These are phyloP conservation scores for Clonostachys byssicola DNA, from an alignment of 2,329 filamentous ascomycete species.

Conservation along the genomic window DNA sequence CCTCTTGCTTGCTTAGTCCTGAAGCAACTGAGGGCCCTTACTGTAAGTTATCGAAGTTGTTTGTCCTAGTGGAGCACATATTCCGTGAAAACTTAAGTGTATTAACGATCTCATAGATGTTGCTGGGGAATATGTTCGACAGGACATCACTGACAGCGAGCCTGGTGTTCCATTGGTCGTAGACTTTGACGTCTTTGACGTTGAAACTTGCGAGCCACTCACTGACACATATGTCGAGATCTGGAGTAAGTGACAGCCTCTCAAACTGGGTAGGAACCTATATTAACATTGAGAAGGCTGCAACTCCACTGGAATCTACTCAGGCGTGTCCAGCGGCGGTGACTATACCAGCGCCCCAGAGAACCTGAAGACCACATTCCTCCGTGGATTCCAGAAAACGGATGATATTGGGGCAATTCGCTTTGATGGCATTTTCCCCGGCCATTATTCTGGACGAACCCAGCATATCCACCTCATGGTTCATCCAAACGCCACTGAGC, in stretches of 20 bases:
- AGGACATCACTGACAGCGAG: constrained; percentile 32
- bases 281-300: constrained; percentile 14
- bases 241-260: constrained; percentile 26
- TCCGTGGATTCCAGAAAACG: constrained; percentile 31
- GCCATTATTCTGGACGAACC: constrained; percentile 37
- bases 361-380: constrained; percentile 23
- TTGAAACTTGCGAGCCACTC: constrained; percentile 32
- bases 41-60: constrained; percentile 15
- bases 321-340: constrained; percentile 25
- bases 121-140: constrained; percentile 21
- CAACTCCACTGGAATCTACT: constrained; percentile 40
- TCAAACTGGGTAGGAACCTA: too few relatives aligned
- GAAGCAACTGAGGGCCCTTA: constrained; percentile 47
- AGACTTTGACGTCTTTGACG: constrained; percentile 37
- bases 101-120: constrained; percentile 11
- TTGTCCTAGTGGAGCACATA: too few relatives aligned
- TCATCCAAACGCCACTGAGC: constrained; percentile 26
- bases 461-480: constrained; percentile 41
- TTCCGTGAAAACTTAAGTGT: too few relatives aligned
- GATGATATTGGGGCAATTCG: constrained; percentile 34
- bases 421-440: constrained; percentile 37
- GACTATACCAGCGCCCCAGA: constrained; percentile 37
- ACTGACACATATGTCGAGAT: constrained; percentile 32
- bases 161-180: constrained; percentile 31
- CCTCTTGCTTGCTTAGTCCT: constrained; percentile 40